These are phyloP conservation scores for Penicillium nucicola DNA, from an alignment of 495 filamentous ascomycete genomes.

Conservation along the genomic window DNA sequence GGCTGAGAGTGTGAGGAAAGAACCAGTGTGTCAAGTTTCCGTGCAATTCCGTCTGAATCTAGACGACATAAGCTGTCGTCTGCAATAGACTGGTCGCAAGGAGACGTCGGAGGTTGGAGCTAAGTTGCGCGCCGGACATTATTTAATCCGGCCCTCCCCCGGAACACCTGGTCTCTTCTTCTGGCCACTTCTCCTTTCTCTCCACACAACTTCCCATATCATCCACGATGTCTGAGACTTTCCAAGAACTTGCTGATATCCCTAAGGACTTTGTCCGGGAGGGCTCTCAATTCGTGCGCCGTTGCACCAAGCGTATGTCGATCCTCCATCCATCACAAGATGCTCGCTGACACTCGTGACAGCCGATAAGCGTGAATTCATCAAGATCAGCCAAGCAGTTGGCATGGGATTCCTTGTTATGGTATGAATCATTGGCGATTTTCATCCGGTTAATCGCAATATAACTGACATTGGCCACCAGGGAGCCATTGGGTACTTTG, in stretches of 20 bases:
- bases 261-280: constrained; percentile 80
- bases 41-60: too few species aligned
- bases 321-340: constrained; percentile 1
- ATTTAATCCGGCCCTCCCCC: constrained; percentile 2
- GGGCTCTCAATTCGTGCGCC: constrained; percentile 76
- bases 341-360: constrained; percentile 15
- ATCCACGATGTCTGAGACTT: constrained; percentile 64
- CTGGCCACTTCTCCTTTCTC: neutral
- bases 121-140: neutral
- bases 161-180: constrained; percentile 10
- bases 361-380: constrained; percentile 84
- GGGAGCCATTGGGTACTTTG: constrained; percentile 76
- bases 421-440: constrained; percentile 44
- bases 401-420: constrained; percentile 89
- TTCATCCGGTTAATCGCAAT: neutral
- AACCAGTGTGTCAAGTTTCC: too few species aligned
- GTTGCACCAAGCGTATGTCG: constrained; percentile 76
- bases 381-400: constrained; percentile 94
- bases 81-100: too few species aligned
- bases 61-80: too few species aligned
- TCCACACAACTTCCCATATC: neutral
- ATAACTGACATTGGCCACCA: constrained; percentile 15
- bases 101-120: too few species aligned
- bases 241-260: constrained; percentile 77
- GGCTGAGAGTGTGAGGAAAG: too few species aligned